Conservation (phyloP, 2,329 filamentous ascomycete species). For the Phialemonium atrogriseum region DNA sequence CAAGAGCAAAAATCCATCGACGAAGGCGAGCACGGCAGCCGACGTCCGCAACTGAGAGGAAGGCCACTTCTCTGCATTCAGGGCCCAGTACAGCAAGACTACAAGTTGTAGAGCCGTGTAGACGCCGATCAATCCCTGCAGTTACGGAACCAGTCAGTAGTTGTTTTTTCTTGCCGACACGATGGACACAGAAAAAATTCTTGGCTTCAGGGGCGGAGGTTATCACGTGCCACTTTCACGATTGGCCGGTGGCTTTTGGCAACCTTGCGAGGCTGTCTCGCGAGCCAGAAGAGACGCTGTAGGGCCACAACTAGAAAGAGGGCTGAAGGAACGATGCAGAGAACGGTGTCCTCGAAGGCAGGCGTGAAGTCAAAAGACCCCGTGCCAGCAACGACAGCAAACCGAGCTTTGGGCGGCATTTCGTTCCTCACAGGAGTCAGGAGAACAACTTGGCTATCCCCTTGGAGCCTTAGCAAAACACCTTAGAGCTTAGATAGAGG, state of each 20-base stretch:
- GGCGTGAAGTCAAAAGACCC: conserved; percentile 16
- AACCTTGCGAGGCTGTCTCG: neutral
- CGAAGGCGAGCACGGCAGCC: conserved; percentile 4
- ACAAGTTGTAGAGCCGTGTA: neutral
- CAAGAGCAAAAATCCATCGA: conserved; percentile 4
- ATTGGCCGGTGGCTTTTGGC: neutral
- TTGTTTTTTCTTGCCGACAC: neutral
- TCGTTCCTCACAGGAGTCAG: neutral
- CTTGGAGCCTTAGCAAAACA: too few species aligned
- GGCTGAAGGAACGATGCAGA: conserved; percentile 12
- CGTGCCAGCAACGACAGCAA: neutral
- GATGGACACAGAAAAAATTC: too few species aligned
- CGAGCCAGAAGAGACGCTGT: neutral
- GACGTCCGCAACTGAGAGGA: conserved; percentile 4
- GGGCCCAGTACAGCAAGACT: conserved; percentile 1
- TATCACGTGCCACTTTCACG: neutral
- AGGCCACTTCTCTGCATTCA: conserved; percentile 1
- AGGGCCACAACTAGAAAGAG: conserved; percentile 8
- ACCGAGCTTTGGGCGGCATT: neutral
- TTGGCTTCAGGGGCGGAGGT: neutral
- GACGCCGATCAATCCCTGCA: neutral
- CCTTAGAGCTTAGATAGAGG: too few species aligned
- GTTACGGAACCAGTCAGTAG: neutral
- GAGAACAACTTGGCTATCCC: conserved; percentile 2
- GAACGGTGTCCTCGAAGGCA: conserved; percentile 13